Percentiles rank a stretch among this genome's conserved stretches.
These are phyloP conservation scores for Talaromyces ruber DNA, from an alignment of 495 filamentous ascomycete species.

Conservation along the genomic window DNA sequence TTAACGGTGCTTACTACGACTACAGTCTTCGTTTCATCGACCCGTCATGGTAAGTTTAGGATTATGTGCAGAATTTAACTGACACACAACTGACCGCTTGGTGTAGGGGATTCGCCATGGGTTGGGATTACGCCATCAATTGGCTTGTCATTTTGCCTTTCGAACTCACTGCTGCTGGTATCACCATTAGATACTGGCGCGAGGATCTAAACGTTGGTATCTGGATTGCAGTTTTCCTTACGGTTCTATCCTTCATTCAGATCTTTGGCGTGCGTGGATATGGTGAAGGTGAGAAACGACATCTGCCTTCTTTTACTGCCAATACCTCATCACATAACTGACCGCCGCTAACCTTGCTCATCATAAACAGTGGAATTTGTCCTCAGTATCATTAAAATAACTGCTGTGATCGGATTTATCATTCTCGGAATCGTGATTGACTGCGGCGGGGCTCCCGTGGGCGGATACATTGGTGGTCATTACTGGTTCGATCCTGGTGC, in stretches of 20 bases:
- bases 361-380: conserved; percentile 33
- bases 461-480: conserved; percentile 73
- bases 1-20: conserved; percentile 54
- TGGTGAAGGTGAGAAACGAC: conserved; percentile 48
- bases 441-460: conserved; percentile 63
- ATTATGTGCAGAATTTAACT: not conserved
- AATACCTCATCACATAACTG: not conserved
- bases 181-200: conserved; percentile 71
- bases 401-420: conserved; percentile 60
- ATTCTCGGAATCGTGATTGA: conserved; percentile 63
- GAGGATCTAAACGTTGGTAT: conserved; percentile 47
- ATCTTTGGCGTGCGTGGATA: conserved; percentile 57
- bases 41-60: conserved; percentile 35
- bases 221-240: conserved; percentile 57
- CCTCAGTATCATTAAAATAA: conserved; percentile 38
- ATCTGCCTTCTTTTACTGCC: not conserved
- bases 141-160: conserved; percentile 54
- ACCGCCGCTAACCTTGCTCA: not conserved
- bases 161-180: conserved; percentile 68
- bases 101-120: conserved; percentile 38
- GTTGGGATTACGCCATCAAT: conserved; percentile 63
- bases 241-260: conserved; percentile 29
- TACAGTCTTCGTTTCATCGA: conserved; percentile 48
- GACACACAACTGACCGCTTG: not conserved
- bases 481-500: conserved; percentile 77